Percentiles rank a stretch among this genome's conserved stretches.
phyloP scores from a whole-genome alignment of 345 rosid genomes.

The Sisymbrium altissimum region DNA sequence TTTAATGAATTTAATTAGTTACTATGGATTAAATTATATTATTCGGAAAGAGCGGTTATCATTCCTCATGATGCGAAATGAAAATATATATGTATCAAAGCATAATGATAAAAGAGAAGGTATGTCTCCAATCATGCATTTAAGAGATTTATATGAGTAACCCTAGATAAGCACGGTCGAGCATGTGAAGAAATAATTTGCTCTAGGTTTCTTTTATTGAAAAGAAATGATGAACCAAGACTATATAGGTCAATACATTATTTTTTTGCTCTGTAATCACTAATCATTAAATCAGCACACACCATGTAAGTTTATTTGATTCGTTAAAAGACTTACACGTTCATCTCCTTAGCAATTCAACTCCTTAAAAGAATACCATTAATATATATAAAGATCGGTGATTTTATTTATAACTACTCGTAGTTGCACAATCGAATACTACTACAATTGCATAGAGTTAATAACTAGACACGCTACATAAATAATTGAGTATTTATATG shows the following conservation, averaged over 20 bases:
- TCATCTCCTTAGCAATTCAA: background rate
- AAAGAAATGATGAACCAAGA: constrained; percentile 23
- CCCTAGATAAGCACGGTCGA: constrained; percentile 24
- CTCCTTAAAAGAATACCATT: background rate
- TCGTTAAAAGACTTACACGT: constrained; percentile 10
- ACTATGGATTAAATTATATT: background rate
- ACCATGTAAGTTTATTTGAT: constrained; percentile 11
- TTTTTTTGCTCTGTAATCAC: background rate
- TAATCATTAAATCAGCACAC: background rate
- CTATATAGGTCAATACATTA: background rate
- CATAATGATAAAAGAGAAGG: constrained; percentile 20
- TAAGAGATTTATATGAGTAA: constrained; percentile 11
- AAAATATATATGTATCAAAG: background rate
- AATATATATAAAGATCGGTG: too few species aligned
- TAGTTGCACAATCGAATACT: background rate
- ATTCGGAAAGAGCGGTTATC: constrained; percentile 7
- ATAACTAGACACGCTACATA: background rate
- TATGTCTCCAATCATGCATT: constrained; percentile 18
- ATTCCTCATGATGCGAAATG: constrained; percentile 18
- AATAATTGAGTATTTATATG: background rate
- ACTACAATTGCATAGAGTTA: background rate
- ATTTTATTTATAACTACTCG: too few species aligned
- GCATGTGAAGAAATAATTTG: constrained; percentile 33
- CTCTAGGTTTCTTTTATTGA: constrained; percentile 17
- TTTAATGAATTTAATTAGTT: background rate